A percentile compares a stretch with the other conserved stretches of the same genome.
These are phyloP conservation scores for Blastobotrys raffinosifermentans DNA, from an alignment of 1,139 yeast species.

Conservation along the genomic window DNA sequence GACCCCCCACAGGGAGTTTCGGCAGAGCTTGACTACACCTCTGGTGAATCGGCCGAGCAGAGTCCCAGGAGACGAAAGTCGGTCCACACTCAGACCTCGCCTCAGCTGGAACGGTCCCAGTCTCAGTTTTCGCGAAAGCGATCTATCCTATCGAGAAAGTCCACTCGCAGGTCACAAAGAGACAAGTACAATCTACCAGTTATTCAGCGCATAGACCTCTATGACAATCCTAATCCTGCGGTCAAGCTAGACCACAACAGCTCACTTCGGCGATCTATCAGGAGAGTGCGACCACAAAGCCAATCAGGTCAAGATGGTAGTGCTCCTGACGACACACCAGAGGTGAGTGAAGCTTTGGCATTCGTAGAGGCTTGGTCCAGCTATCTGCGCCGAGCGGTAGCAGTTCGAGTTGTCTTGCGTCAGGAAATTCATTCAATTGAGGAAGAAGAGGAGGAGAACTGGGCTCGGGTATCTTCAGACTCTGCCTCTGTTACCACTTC, in stretches of 20 bases:
- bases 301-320: background rate
- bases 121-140: slow-evolving; percentile 10
- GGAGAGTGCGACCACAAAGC: background rate
- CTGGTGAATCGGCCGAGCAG: background rate
- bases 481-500: slow-evolving; percentile 8
- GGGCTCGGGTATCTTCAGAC: slow-evolving; percentile 11
- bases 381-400: slow-evolving; percentile 32
- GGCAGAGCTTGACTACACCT: background rate
- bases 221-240: slow-evolving; percentile 19
- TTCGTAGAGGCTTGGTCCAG: slow-evolving; percentile 34
- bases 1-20: too few relatives aligned
- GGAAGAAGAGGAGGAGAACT: slow-evolving; percentile 20
- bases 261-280: background rate
- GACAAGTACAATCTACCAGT: slow-evolving; percentile 11
- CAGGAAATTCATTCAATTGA: slow-evolving; percentile 27
- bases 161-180: slow-evolving; percentile 4
- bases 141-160: slow-evolving; percentile 5
- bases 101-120: too few relatives aligned
- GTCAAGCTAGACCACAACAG: slow-evolving; percentile 9
- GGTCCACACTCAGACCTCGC: too few relatives aligned
- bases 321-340: slow-evolving; percentile 2
- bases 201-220: slow-evolving; percentile 21
- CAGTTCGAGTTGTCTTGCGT: slow-evolving; percentile 29
- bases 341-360: slow-evolving; percentile 27
- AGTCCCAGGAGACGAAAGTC: too few relatives aligned